A percentile compares a stretch with the other conserved stretches of the same genome.
phyloP scores from a whole-genome alignment of 331 rosid species.

The Telfairia occidentalis region DNA sequence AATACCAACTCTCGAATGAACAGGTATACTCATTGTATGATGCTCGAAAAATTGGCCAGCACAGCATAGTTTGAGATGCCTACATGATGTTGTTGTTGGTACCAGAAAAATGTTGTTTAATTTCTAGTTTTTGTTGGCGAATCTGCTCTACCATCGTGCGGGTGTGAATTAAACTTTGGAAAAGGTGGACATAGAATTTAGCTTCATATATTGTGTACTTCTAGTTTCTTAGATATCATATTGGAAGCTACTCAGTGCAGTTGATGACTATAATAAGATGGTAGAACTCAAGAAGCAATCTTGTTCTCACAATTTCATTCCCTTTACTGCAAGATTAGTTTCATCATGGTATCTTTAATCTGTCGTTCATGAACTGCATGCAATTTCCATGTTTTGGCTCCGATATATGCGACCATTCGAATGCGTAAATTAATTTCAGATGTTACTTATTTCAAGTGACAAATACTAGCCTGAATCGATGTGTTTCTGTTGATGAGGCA shows the following conservation, averaged over 20 bases:
- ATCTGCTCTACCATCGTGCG: background rate
- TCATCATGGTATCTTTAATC: background rate
- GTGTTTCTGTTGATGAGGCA: background rate
- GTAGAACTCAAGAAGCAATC: background rate
- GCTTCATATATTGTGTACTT: background rate
- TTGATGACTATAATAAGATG: background rate
- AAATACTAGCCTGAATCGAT: background rate
- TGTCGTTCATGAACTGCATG: background rate
- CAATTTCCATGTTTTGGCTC: background rate
- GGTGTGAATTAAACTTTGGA: background rate
- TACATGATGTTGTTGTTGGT: background rate
- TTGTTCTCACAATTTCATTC: background rate
- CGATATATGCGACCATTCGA: background rate
- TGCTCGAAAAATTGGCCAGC: background rate
- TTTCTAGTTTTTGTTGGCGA: slow-evolving; percentile 4
- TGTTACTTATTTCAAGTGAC: background rate
- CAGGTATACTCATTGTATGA: slow-evolving; percentile 32
- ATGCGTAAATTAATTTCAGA: background rate
- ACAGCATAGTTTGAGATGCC: background rate
- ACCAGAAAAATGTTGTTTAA: background rate
- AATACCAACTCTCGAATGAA: slow-evolving; percentile 25
- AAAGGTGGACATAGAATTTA: background rate
- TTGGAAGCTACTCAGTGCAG: background rate
- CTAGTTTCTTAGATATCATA: slow-evolving; percentile 3
- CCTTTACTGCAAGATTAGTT: background rate